Evolutionary conservation across 331 rosid species (phyloP), one percentile per base, ranked within the genome.

Genomic region (Rosa hybrid): DNA sequence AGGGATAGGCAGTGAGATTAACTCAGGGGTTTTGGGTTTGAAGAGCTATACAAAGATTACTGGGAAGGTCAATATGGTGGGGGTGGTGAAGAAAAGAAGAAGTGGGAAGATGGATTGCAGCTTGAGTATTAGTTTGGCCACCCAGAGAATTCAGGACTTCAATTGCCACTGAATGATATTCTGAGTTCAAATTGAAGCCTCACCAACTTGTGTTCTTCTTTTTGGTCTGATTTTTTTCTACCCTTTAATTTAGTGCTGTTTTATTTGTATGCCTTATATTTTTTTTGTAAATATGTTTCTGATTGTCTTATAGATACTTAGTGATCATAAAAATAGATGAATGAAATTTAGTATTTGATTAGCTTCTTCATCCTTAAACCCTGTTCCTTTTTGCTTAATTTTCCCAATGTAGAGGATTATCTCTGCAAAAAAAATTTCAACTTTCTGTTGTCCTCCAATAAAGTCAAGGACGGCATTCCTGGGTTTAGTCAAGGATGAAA

Each of bases 1-100:
- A 12, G 57, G 57, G 5, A 14, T 34, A 10, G 20, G 30, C n/a
- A 75, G 51, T 34, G 82, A 79, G 11, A 8, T 71, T 42, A 34
- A 39, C 8, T 54, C 59, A 57, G 41, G 77, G 57, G 62, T 79
- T 70, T 79, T 79, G 76, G 62, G 14, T 27, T 71, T 79, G 56
- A 79, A 59, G 77, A 69, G 77, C 77, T 44, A 23, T 17, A 21
- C 20, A 14, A 71, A 44, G 70, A 27, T 79, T 20, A 71, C 50
- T 7, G 71, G 77, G 70, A 71, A 57, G 62, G 77, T 79, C 59
- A 59, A 18, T 20, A 71, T 79, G 82, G 56, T 56, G 70, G 48
- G 77, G 2, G 0, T 57, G 77, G 48, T 79, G 77, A 57, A 34
- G 25, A 79, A 79, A 56, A 54, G 63, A 49, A 62, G 82, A 71